Evolutionary conservation across 2,329 filamentous ascomycete genomes (phyloP), one percentile per base, ranked within the genome.

Genomic region (Monilinia laxa): DNA sequence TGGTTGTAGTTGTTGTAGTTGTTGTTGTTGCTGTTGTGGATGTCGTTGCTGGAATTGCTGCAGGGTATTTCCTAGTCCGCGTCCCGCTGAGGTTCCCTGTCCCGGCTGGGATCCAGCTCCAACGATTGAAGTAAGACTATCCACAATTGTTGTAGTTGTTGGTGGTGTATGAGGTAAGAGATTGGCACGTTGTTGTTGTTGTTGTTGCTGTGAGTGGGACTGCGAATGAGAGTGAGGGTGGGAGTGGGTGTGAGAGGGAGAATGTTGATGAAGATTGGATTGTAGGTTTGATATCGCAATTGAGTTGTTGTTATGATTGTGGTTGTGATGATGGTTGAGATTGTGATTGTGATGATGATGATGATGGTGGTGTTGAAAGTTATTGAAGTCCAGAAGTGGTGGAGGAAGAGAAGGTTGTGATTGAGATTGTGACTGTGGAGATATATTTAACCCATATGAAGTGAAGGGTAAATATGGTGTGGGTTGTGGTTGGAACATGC

Each of bases 401-500:
- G 62, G 45, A 7, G 5, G 18, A 47, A 9, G 23, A 31, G 51
- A 49, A n/a, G 51, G 35, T 40, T 38, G 65, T 45, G 52, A 31
- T 65, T 64, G 47, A n/a, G 62, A 49, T 67, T 62, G 47, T 55
- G 64, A 64, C 14, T 67, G 58, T 25, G 66, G 59, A 63, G 65
- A 55, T 63, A 67, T 20, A 58, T 58, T 62, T 47, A 69, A 52
- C 51, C 71, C 71, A 70, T 73, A 73, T 16, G 71, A 62, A 45
- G 70, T 70, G 65, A 73, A 74, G 40, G 72, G 52, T 62, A 69
- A 71, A 67, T 64, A 74, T 31, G 74, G 72, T 53, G 73, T 75
- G 49, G 74, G 57, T 66, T 75, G 74, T 73, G 74, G 74, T 70
- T 75, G 74, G 71, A 76, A 75, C 74, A 76, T 76, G 20, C 35